phyloP scores from a whole-genome alignment of 139 green algal genomes.

The Raphidocelis subcapitata region DNA sequence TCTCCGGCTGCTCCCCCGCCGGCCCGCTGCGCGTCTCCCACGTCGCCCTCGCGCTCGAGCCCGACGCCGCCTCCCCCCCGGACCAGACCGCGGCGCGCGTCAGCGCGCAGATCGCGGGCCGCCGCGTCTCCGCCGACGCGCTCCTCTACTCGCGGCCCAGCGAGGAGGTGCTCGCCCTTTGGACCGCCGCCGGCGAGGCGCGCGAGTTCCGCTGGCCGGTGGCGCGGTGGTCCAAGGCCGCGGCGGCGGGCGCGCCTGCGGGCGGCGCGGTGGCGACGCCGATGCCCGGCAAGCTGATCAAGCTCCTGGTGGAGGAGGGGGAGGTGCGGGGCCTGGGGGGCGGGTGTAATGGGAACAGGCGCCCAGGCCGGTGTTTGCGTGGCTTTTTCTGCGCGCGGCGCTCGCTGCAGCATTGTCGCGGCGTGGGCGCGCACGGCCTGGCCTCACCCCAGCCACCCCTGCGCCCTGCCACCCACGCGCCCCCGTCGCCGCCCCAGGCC shows the following conservation, averaged over 20 bases:
- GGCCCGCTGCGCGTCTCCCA: too few relatives aligned
- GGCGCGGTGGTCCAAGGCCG: conserved; percentile 40
- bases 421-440: background rate
- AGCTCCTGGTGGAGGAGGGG: conserved; percentile 39
- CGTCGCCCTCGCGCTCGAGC: too few relatives aligned
- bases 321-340: background rate
- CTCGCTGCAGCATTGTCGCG: background rate
- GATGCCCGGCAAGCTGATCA: conserved; percentile 73
- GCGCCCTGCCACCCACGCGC: background rate
- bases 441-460: background rate
- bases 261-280: conserved; percentile 51
- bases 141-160: conserved; percentile 25
- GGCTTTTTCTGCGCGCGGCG: background rate
- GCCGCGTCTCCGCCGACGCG: conserved; percentile 26
- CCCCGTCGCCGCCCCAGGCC: background rate
- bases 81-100: background rate
- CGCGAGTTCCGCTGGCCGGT: conserved; percentile 58
- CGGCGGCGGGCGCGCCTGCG: conserved; percentile 2
- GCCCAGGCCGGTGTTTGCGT: conserved; percentile 1
- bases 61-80: too few relatives aligned
- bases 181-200: conserved; percentile 45
- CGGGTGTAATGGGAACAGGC: background rate
- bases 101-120: conserved; percentile 28
- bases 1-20: too few relatives aligned
- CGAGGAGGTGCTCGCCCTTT: conserved; percentile 59